Evolutionary conservation across 83 land plant genomes (phyloP), one percentile per base, ranked within the genome.

Genomic region (Isoetes engelmannii): DNA sequence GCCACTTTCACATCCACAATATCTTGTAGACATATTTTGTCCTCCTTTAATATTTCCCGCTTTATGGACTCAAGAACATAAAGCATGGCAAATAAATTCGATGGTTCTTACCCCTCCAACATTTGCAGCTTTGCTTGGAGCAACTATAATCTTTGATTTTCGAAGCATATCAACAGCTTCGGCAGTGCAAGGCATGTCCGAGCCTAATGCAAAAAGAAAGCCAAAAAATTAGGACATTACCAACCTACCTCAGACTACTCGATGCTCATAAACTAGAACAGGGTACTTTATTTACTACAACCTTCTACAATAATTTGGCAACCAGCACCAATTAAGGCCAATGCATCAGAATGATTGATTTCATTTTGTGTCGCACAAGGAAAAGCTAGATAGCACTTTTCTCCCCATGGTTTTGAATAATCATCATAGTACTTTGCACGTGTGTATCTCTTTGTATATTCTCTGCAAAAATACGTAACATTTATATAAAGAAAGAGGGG

Each of bases 281-380:
- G 1, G 15, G 53, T 12, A 12, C 15, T 12, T 51, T 51, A 51
- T 49, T 49, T 12, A 49, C 54, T n/a, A 0, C n/a, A 51, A 64
- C 99, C 99, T 89, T 96, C 99, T 58, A 96, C 71, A 62, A 96
- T 74, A 61, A 96, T 71, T 55, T 87, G 91, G 63, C 99, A 96
- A 56, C 99, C 99, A 59, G 89, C 83, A 77, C 77, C 83, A 41
- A 96, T 90, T 67, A 96, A 73, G 58, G 81, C 79, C 44, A 89
- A 74, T 65, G 99, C 99, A 87, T 96, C 97, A 68, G 89, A 64
- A 75, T 96, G 97, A 60, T 96, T 92, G 45, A 96, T 80, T 72
- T 96, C 99, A 84, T 96, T 92, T 45, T 96, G 99, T 47, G 86
- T 81, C 57, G 97, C 97, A 87, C 97, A 96, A 57, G 99, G 94